A percentile compares a stretch with the other conserved stretches of the same genome.
phyloP scores from a whole-genome alignment of 2,329 filamentous ascomycete genomes.

The Dactylellina haptotyla region DNA sequence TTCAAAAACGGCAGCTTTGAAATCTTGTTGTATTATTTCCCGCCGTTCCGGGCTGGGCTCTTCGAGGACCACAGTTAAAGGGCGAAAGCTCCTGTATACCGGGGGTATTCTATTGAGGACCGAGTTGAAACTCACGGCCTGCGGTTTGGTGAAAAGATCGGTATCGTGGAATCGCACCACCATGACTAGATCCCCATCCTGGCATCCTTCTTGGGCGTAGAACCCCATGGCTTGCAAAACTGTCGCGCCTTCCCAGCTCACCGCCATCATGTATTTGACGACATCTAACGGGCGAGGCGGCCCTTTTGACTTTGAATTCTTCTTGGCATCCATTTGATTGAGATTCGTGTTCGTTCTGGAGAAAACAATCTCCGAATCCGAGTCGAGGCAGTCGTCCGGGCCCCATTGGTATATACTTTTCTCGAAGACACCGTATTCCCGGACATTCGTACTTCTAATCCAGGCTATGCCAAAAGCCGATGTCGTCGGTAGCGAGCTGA shows the following conservation, averaged over 20 bases:
- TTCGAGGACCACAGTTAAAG: neutral
- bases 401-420: no score
- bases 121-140: neutral
- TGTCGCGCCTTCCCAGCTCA: constrained; percentile 19
- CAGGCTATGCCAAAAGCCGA: neutral
- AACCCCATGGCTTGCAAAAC: constrained; percentile 23
- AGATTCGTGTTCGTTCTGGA: no score
- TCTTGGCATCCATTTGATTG: no score
- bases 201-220: constrained; percentile 19
- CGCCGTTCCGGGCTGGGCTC: neutral
- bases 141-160: neutral
- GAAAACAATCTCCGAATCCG: no score
- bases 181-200: constrained; percentile 11
- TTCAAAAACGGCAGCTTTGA: neutral
- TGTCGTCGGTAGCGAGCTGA: neutral
- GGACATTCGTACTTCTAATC: neutral
- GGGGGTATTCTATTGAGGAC: neutral
- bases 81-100: neutral
- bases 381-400: no score
- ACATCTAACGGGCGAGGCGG: neutral
- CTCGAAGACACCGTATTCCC: neutral
- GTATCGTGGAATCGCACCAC: constrained; percentile 9
- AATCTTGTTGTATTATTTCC: neutral
- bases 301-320: no score
- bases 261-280: constrained; percentile 5